A percentile compares a stretch with the other conserved stretches of the same genome.
Evolutionary conservation across 2,329 filamentous ascomycete species (phyloP).

Genomic region (Fusarium globosum): DNA sequence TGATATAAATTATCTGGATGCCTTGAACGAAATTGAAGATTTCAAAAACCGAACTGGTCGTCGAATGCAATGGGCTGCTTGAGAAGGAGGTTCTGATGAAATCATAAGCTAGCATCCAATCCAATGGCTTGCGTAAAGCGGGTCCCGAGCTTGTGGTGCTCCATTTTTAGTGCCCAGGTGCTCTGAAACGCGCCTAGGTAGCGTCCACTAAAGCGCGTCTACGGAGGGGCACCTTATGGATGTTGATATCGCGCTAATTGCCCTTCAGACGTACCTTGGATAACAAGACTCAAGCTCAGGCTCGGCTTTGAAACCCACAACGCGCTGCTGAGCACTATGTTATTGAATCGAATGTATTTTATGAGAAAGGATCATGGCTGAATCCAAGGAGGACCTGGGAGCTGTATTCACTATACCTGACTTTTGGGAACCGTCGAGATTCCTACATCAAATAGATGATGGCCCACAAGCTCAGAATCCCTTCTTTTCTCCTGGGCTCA

Average conservation of each 20-base stretch:
- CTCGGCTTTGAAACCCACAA: not conserved
- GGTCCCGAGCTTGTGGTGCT: not conserved
- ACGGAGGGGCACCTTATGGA: conserved; percentile 9
- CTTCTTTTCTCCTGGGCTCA: conserved; percentile 59
- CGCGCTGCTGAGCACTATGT: conserved; percentile 7
- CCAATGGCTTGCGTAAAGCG: not conserved
- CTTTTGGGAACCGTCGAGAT: conserved; percentile 67
- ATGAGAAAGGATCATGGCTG: conserved; percentile 43
- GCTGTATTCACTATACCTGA: conserved; percentile 73
- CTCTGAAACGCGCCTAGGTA: conserved; percentile 26
- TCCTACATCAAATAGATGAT: conserved; percentile 51
- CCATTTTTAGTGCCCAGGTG: conserved; percentile 19
- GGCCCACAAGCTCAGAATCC: conserved; percentile 33
- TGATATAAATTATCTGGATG: not conserved
- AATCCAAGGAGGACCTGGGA: conserved; percentile 57
- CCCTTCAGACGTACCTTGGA: not conserved
- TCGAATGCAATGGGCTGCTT: conserved; percentile 1
- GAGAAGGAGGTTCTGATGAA: conserved; percentile 17
- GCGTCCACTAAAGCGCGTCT: conserved; percentile 31
- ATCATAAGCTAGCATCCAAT: conserved; percentile 10
- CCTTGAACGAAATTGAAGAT: conserved; percentile 6
- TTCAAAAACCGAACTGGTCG: not conserved
- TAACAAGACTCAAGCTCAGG: conserved; percentile 1
- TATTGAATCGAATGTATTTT: conserved; percentile 14
- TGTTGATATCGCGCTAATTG: conserved; percentile 29